Conservation (phyloP, 495 filamentous ascomycete species). For the Xeromyces bisporus region DNA sequence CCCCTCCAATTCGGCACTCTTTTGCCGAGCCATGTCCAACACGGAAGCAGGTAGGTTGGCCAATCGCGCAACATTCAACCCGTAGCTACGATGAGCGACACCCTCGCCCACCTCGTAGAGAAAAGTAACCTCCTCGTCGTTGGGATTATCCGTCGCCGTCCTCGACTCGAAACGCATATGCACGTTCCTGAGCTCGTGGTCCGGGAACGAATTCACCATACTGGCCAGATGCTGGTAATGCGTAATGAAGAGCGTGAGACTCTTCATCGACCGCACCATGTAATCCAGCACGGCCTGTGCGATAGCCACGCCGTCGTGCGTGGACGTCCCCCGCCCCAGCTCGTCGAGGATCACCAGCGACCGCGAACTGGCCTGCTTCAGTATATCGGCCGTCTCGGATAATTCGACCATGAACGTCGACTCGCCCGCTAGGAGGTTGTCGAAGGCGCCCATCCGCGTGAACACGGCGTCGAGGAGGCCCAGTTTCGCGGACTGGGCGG, state of each 20-base stretch:
- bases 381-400: conserved; percentile 75
- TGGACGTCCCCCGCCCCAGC: conserved; percentile 78
- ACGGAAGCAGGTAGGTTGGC: conserved; percentile 65
- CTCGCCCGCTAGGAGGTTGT: conserved; percentile 92
- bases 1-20: conserved; percentile 68
- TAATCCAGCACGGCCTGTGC: conserved; percentile 80
- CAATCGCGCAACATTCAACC: conserved; percentile 78
- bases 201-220: conserved; percentile 47
- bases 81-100: conserved; percentile 83
- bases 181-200: conserved; percentile 49
- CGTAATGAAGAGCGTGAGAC: conserved; percentile 85
- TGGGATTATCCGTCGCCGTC: conserved; percentile 6
- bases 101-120: conserved; percentile 73
- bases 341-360: conserved; percentile 89
- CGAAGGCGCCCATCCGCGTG: conserved; percentile 91
- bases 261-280: conserved; percentile 54
- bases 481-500: conserved; percentile 53
- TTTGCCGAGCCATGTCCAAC: conserved; percentile 57
- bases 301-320: conserved; percentile 92
- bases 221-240: conserved; percentile 79
- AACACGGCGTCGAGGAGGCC: conserved; percentile 84
- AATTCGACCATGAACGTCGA: conserved; percentile 97
- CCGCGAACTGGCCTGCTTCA: conserved; percentile 67
- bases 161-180: conserved; percentile 65
- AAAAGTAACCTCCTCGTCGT: conserved; percentile 52